phyloP scores from a whole-genome alignment of 345 rosid genomes.

The thale cress (Arabidopsis thaliana) region TAIR10.1 NC_003070.9:24225501-24226000 shows the following conservation, averaged over 20 bases:
- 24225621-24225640: slow-evolving; percentile 39
- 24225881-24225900: background rate
- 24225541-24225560: slow-evolving; percentile 77
- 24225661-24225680: slow-evolving; percentile 57
- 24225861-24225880: background rate
- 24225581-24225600: slow-evolving; percentile 45
- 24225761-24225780: slow-evolving; percentile 76
- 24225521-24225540: slow-evolving; percentile 65
- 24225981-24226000: too few relatives aligned
- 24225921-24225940: background rate
- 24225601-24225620: slow-evolving; percentile 32
- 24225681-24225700: slow-evolving; percentile 58
- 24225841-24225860: background rate
- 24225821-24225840: background rate
- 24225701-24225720: slow-evolving; percentile 47
- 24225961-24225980: too few relatives aligned
- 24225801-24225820: slow-evolving; percentile 44
- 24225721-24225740: slow-evolving; percentile 66
- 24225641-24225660: slow-evolving; percentile 48
- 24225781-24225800: slow-evolving; percentile 76
- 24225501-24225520: slow-evolving; percentile 47
- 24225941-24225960: background rate
- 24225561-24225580: slow-evolving; percentile 65
- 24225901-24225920: background rate
- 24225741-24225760: slow-evolving; percentile 53